These are phyloP conservation scores for Ogataea trehalophila DNA, from an alignment of 805 yeast genomes.

Conservation along the genomic window DNA sequence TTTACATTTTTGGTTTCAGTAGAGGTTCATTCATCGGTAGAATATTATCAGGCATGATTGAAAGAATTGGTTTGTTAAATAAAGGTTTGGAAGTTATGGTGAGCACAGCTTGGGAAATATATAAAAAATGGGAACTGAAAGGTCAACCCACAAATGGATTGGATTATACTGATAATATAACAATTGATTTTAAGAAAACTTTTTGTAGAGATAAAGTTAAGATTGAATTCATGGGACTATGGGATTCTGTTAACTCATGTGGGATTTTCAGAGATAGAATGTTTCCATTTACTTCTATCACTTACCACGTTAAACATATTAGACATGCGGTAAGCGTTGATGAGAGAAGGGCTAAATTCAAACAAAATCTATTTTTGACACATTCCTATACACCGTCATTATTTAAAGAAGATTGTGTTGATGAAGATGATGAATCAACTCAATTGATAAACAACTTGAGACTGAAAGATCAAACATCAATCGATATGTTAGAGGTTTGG, in stretches of 20 bases:
- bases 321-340: constrained; percentile 67
- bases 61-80: constrained; percentile 54
- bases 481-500: constrained; percentile 51
- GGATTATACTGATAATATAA: constrained; percentile 39
- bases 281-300: constrained; percentile 53
- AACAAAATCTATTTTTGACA: constrained; percentile 49
- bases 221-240: constrained; percentile 59
- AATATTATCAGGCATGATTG: constrained; percentile 61
- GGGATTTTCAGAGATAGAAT: constrained; percentile 53
- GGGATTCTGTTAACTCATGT: constrained; percentile 67
- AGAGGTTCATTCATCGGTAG: constrained; percentile 67
- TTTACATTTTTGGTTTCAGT: constrained; percentile 53
- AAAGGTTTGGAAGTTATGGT: constrained; percentile 53
- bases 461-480: constrained; percentile 3
- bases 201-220: constrained; percentile 41
- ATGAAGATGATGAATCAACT: constrained; percentile 5
- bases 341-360: constrained; percentile 61
- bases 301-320: constrained; percentile 49
- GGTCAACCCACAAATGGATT: constrained; percentile 42
- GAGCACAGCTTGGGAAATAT: constrained; percentile 58
- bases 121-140: constrained; percentile 54
- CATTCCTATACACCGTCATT: constrained; percentile 32
- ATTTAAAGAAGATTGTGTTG: constrained; percentile 10
- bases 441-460: not conserved
- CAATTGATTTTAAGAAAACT: constrained; percentile 49